Conservation (phyloP, 495 filamentous ascomycete genomes). For the Tuber aestivum region DNA sequence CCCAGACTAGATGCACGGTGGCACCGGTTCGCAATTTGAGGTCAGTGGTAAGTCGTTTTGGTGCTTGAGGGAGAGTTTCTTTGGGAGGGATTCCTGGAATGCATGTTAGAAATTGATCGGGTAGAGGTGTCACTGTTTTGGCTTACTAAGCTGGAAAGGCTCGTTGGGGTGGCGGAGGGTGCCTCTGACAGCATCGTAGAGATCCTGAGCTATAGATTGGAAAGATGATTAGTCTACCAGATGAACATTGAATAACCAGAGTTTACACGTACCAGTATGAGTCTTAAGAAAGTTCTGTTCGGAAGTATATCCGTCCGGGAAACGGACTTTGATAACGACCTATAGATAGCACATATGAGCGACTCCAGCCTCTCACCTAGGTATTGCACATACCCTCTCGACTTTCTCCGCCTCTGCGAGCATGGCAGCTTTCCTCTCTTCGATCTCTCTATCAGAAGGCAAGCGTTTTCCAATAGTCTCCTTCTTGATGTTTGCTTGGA, state of each 20-base stretch:
- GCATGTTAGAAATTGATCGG: slow-evolving; percentile 11
- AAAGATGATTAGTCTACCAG: slow-evolving; percentile 42
- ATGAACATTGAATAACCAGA: slow-evolving; percentile 49
- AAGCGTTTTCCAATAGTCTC: slow-evolving; percentile 62
- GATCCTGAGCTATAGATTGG: slow-evolving; percentile 43
- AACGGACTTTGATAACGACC: slow-evolving; percentile 71
- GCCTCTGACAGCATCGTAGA: slow-evolving; percentile 36
- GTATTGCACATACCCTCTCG: slow-evolving; percentile 46
- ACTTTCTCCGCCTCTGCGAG: slow-evolving; percentile 58
- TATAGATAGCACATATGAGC: slow-evolving; percentile 18
- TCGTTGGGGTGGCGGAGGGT: slow-evolving; percentile 44
- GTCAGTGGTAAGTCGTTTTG: slow-evolving; percentile 61
- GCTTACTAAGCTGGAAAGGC: slow-evolving; percentile 52
- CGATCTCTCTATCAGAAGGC: slow-evolving; percentile 61
- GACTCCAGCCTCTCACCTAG: neutral
- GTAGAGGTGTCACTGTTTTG: neutral
- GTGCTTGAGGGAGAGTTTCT: slow-evolving; percentile 47
- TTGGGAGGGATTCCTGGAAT: slow-evolving; percentile 38
- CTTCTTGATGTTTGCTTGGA: slow-evolving; percentile 65
- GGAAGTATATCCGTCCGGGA: slow-evolving; percentile 63
- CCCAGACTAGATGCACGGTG: slow-evolving; percentile 74
- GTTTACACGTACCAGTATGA: slow-evolving; percentile 16
- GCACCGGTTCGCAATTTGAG: slow-evolving; percentile 63
- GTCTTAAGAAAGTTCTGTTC: slow-evolving; percentile 36
- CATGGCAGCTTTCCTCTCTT: slow-evolving; percentile 53